Evolutionary conservation across 192 early-diverging fungal genomes (phyloP), one percentile per base, ranked within the genome.

Genomic region (Geranomyces variabilis): DNA sequence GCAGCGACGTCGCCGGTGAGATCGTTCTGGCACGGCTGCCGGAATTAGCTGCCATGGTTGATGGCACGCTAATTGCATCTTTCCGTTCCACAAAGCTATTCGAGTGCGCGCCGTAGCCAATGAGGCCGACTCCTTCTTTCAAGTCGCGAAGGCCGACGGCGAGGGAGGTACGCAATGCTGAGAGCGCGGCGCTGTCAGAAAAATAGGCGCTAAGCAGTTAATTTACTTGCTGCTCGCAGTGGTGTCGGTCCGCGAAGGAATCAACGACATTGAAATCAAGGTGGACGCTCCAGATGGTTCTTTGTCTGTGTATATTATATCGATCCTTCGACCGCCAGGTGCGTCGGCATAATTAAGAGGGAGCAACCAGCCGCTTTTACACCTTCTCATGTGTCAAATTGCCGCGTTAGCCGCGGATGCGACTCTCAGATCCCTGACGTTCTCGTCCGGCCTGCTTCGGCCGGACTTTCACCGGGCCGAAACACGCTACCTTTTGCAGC

Each of bases 221-320:
- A 12, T 53, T 69, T 13, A 29, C 13, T 63, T 4, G 21, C 26
- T 30, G 63, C 65, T 8, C 64, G 64, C 29, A 80, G 79, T 33
- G 21, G 70, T 79, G 29, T 22, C 57, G 7, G 44, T 80, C 49
- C 28, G 33, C 24, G 74, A 78, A 44, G 81, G 79, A 17, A 22
- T 24, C 1, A 81, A 67, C 61, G 69, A 69, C 24, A 43, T 86
- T 24, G 71, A 61, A n/a, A 64, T 86, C 47, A 74, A 73, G 49
- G 82, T 83, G 14, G 84, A 86, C 36, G 84, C 84, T 12, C 28
- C 72, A 15, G 84, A 86, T 59, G 77, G 77, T 0, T 77, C 81
- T 3, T 66, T 66, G 6, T 78, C 78, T 4, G 66, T 45, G 8
- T 81, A 81, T 59, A 48, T 67, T 13, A 53, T 83, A 3, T 46